Evolutionary conservation across 371 early-diverging fungal genomes (phyloP).

Genomic region (Circinella umbellata): DNA sequence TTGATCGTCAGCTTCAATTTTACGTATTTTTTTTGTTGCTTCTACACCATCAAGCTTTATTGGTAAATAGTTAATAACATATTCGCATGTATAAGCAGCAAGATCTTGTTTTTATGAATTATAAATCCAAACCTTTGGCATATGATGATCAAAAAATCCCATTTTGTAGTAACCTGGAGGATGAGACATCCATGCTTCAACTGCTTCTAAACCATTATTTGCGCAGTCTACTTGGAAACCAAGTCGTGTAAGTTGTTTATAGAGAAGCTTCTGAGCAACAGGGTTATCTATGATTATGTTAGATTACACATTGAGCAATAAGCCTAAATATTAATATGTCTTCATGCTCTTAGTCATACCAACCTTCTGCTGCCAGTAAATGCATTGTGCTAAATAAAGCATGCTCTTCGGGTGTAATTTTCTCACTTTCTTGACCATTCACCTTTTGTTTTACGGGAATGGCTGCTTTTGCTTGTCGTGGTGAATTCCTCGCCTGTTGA

Average conservation of each 20-base stretch:
- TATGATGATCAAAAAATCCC: conserved; percentile 55
- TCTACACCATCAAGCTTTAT: conserved; percentile 51
- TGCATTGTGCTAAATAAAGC: conserved; percentile 34
- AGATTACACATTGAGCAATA: background rate
- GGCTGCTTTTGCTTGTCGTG: background rate
- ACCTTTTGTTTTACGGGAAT: conserved; percentile 17
- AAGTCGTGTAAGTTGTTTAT: conserved; percentile 45
- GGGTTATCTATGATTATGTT: conserved; percentile 42
- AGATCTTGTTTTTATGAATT: no score
- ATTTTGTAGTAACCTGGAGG: conserved; percentile 38
- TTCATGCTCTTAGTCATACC: background rate
- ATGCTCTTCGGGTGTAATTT: conserved; percentile 36
- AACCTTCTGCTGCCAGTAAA: conserved; percentile 53
- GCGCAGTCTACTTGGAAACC: conserved; percentile 51
- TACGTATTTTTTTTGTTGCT: conserved; percentile 48
- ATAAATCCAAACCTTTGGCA: conserved; percentile 39
- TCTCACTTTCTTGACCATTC: conserved; percentile 8
- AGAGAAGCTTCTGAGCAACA: conserved; percentile 47
- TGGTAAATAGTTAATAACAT: background rate
- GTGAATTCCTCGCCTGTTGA: background rate
- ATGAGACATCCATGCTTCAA: conserved; percentile 37
- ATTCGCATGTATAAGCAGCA: background rate
- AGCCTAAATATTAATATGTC: background rate
- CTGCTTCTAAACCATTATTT: conserved; percentile 50
- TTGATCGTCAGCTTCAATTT: conserved; percentile 29